phyloP scores from a whole-genome alignment of 108 stramenopile species.

The Cyclostephanos tholiformis region DNA sequence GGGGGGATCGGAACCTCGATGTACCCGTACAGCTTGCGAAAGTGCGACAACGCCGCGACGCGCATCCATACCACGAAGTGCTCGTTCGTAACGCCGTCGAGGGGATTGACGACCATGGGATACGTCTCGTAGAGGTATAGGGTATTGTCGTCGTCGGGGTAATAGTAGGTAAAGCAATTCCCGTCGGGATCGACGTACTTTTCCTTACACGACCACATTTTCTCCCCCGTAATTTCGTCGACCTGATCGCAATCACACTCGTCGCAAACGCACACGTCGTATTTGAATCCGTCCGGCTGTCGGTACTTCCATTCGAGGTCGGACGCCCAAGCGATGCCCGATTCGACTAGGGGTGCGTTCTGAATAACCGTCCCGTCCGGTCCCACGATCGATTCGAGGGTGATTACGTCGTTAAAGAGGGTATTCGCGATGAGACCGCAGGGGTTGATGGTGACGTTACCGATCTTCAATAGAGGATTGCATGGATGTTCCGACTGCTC shows the following conservation, averaged over 20 bases:
- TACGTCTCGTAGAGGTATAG: constrained; percentile 89
- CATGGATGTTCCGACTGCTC: constrained; percentile 38
- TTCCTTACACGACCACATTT: constrained; percentile 59
- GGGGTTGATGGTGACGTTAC: constrained; percentile 81
- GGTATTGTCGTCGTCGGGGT: constrained; percentile 85
- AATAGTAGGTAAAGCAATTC: constrained; percentile 81
- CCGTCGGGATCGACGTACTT: constrained; percentile 62
- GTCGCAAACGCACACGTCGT: constrained; percentile 62
- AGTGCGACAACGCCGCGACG: constrained; percentile 85
- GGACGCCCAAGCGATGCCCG: constrained; percentile 94
- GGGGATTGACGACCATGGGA: constrained; percentile 72
- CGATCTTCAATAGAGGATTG: constrained; percentile 63
- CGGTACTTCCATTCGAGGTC: constrained; percentile 88
- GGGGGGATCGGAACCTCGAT: constrained; percentile 83
- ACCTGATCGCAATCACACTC: constrained; percentile 59
- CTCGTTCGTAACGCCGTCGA: constrained; percentile 95
- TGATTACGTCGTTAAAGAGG: constrained; percentile 94
- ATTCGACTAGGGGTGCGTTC: constrained; percentile 74
- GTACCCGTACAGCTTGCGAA: constrained; percentile 97
- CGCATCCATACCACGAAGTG: constrained; percentile 99
- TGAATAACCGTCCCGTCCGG: constrained; percentile 32
- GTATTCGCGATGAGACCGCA: constrained; percentile 99
- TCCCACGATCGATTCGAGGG: constrained; percentile 47
- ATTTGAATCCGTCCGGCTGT: constrained; percentile 79
- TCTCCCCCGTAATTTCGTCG: constrained; percentile 21